Base-by-base conservation (phyloP, 495 filamentous ascomycete genomes). In the Penicillium flavigenum region DNA sequence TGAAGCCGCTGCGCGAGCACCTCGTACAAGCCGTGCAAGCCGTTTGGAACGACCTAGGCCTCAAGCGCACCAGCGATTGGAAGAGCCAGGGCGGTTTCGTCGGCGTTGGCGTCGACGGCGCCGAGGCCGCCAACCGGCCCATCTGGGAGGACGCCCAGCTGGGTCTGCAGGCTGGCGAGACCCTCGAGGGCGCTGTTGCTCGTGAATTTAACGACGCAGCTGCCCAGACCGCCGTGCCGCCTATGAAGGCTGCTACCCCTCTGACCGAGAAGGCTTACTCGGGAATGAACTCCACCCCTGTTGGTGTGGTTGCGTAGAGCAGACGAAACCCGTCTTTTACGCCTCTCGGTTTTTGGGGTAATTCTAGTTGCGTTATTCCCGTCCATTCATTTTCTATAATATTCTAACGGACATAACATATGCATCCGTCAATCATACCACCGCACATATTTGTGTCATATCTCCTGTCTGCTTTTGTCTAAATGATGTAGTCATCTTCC, bases 1-100 rank as follows among this genome's bases (percentile, higher is more conserved):
- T 83, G 50, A 86, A 86, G 69, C 79, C 88, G 59, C 91, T 86
- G 69, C 89, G 89, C 54, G 86, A 92, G 56, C 84, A 96, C 59
- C 83, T 98, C 6, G 86, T 96, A n/a, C 69, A 83, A 47, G 92
- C 94, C 5, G 71, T 98, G 12, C 87, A 96, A 54, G 80, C 80
- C 54, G 95, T 98, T 36, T 98, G 92, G 91, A 80, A 78, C 14
- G 81, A 91, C 63, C 81, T 98, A 3, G 86, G 85, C 26, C 92
- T 98, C 76, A 96, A 96, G 78, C 84, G 92, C 50, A 90, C 92
- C 38, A 88, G 83, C 59, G 89, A 94, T 57, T 98, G 94, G 94
- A 85, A 88, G n/a, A 82, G 81, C 29, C 80, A 93, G 65, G 94
- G 95, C 8, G 95, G 94, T 5, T 96, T 96, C 64, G 90, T 96